Conservation (phyloP, 2,329 filamentous ascomycete genomes). For the Chrysoporthe cubensis region DNA sequence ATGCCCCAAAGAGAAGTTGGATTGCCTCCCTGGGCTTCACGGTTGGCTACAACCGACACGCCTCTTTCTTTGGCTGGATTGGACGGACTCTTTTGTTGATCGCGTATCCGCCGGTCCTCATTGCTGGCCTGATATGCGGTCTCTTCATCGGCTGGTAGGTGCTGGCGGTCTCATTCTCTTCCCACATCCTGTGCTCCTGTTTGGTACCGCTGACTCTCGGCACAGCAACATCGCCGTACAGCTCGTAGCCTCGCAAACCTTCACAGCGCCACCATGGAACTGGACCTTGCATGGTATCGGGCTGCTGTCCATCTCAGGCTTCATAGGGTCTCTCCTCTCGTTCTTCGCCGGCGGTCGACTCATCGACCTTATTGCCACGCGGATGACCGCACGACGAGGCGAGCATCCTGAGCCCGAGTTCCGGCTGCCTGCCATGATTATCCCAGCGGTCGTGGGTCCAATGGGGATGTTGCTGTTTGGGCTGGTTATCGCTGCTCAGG, state of each 20-base stretch:
- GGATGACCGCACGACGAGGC: constrained; percentile 30
- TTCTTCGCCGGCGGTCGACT: constrained; percentile 31
- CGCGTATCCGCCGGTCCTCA: constrained; percentile 11
- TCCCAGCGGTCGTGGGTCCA: constrained; percentile 36
- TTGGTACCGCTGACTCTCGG: neutral
- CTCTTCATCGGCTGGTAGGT: constrained; percentile 16
- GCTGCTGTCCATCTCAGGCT: constrained; percentile 12
- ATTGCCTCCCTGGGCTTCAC: constrained; percentile 8
- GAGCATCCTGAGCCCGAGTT: constrained; percentile 35
- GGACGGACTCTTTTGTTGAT: constrained; percentile 1
- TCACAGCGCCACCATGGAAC: constrained; percentile 10
- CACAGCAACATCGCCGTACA: constrained; percentile 17
- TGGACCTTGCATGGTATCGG: constrained; percentile 12
- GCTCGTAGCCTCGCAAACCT: constrained; percentile 5
- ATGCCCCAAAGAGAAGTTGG: constrained; percentile 3
- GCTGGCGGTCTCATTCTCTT: neutral
- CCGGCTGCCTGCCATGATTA: constrained; percentile 33
- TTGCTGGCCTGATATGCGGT: constrained; percentile 14
- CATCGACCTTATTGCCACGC: constrained; percentile 37
- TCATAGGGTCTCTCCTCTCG: constrained; percentile 13
- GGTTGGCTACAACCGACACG: constrained; percentile 4
- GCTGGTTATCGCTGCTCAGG: constrained; percentile 31
- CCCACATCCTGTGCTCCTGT: neutral
- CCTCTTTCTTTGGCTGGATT: constrained; percentile 13
- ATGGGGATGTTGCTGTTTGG: constrained; percentile 39